Evolutionary conservation across 2,329 filamentous ascomycete genomes (phyloP).

Genomic region (Trichoderma harzianum): DNA sequence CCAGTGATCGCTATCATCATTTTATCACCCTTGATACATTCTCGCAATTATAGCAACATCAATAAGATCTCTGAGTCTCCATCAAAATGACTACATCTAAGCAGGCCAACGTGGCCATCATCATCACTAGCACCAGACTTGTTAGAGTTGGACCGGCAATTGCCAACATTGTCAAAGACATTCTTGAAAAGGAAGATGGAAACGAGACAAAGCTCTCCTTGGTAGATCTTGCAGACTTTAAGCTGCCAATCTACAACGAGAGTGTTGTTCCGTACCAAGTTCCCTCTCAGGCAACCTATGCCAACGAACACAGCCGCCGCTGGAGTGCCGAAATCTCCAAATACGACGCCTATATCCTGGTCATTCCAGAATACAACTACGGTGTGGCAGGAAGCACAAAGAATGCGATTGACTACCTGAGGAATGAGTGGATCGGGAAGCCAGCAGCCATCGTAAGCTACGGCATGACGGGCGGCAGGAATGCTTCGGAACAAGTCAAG

Average conservation of each 20-base stretch:
- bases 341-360: background rate
- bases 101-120: background rate
- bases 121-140: constrained; percentile 1
- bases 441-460: background rate
- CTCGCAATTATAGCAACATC: background rate
- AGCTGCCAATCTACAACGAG: background rate
- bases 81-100: background rate
- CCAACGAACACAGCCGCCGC: background rate
- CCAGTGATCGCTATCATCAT: background rate
- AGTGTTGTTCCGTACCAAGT: background rate
- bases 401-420: background rate
- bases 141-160: background rate
- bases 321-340: background rate
- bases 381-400: background rate
- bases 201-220: background rate
- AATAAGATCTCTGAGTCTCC: accelerated
- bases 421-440: background rate
- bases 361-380: constrained; percentile 3
- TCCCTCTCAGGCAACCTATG: background rate
- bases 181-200: background rate
- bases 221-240: background rate
- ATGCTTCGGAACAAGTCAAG: constrained; percentile 7
- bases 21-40: background rate
- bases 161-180: background rate
- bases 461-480: background rate